Conservation (phyloP, 768 basidiomycete species). For the Amanita muscaria region DNA sequence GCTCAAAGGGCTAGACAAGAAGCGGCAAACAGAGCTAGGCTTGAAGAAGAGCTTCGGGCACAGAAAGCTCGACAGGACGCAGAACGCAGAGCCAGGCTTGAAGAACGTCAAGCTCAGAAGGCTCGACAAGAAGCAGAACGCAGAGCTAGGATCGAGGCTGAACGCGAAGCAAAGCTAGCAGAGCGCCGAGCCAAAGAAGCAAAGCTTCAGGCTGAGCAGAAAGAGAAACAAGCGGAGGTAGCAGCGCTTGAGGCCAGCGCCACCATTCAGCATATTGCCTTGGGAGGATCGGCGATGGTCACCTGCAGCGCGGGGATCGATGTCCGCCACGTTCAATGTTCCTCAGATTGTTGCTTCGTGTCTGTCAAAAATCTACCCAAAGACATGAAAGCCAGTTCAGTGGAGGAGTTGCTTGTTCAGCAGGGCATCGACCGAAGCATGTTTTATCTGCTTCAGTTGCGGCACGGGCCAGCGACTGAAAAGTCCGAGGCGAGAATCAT, state of each 20-base stretch:
- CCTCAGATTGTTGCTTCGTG: conserved; percentile 44
- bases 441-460: conserved; percentile 27
- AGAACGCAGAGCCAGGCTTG: too few relatives aligned
- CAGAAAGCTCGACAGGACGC: neutral
- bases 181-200: conserved; percentile 15
- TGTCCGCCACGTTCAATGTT: conserved; percentile 35
- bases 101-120: too few relatives aligned
- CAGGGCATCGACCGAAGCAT: conserved; percentile 30
- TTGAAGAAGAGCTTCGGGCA: neutral
- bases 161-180: conserved; percentile 4
- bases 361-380: conserved; percentile 37
- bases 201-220: conserved; percentile 9
- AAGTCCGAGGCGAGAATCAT: conserved; percentile 35
- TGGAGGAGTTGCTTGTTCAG: conserved; percentile 32
- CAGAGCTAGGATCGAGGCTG: too few relatives aligned
- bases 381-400: conserved; percentile 29
- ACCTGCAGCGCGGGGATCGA: conserved; percentile 42
- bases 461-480: conserved; percentile 14
- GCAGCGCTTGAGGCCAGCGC: conserved; percentile 31
- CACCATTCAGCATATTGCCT: conserved; percentile 34
- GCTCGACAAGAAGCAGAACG: conserved; percentile 1
- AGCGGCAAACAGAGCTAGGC: neutral
- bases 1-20: too few relatives aligned
- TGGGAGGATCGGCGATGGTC: conserved; percentile 35
- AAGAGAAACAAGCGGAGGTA: neutral